Base-by-base conservation (phyloP, 2,329 filamentous ascomycete species). In the Thermomyces lanuginosus region DNA sequence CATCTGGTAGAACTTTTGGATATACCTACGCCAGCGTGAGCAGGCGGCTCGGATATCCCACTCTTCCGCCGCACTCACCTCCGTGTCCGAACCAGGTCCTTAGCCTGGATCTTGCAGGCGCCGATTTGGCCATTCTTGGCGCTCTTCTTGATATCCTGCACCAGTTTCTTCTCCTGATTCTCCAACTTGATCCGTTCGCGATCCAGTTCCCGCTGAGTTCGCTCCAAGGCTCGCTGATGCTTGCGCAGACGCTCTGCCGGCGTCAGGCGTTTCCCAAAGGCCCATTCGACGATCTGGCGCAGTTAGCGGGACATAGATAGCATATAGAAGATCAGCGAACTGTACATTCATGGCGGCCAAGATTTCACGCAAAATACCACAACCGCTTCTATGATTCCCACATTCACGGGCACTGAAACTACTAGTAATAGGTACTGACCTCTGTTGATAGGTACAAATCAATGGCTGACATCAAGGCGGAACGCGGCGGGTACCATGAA, bases 1-100 rank as follows among this genome's bases (percentile, higher is more conserved):
- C 86, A 98, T 95, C 46, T 81, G 76, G 49, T 93, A 95, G 60
- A 98, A 98, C 56, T 95, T 95, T 56, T 93, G 83, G 32, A 98
- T 77, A 44, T 93, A 93, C 52, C 82, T 80, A 36, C 9, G 29
- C 21, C n/a, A 18, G 27, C 21, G 28, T 19, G n/a, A 21, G 19
- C 26, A 6, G 25, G 17, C 19, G 22, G 8, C 14, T 24, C 11
- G 6, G 14, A 8, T 7, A 24, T 7, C 14, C 5, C 3, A n/a
- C 17, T 14, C 16, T 15, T 4, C 6, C 6, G 15, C 16, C 2
- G 8, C 7, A 19, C 8, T 19, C 51, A 80, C 72, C 76, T 70
- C 56, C 89, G 69, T 35, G 89, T 95, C 40, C 89, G 69, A 21
- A 98, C 89, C 27, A 98, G 57, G 53, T 98, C 89, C 56, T 95